Percentiles rank a stretch among this genome's conserved stretches.
These are phyloP conservation scores for Penicillium tannophilum DNA, from an alignment of 495 filamentous ascomycete genomes.

Conservation along the genomic window DNA sequence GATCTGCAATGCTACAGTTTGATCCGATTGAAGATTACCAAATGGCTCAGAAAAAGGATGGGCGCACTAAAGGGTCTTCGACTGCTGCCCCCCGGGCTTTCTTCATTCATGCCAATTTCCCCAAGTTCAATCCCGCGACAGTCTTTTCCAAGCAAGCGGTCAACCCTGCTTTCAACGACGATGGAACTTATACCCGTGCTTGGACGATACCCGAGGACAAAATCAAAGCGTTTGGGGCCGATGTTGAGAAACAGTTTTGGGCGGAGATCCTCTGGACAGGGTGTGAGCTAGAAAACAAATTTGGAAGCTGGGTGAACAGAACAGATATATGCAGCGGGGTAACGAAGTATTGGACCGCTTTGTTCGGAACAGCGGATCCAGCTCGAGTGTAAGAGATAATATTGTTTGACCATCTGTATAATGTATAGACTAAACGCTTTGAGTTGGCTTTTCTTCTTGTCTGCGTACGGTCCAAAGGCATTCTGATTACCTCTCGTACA, in stretches of 20 bases:
- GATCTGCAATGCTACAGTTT: slow-evolving; percentile 45
- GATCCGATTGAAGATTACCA: slow-evolving; percentile 43
- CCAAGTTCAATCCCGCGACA: slow-evolving; percentile 53
- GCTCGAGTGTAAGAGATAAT: background rate
- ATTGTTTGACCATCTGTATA: no score
- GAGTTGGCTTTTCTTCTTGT: no score
- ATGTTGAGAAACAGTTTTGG: slow-evolving; percentile 55
- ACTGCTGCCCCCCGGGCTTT: slow-evolving; percentile 32
- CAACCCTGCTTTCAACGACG: slow-evolving; percentile 36
- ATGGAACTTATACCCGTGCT: slow-evolving; percentile 41
- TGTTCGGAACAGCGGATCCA: slow-evolving; percentile 5
- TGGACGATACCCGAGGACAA: slow-evolving; percentile 23
- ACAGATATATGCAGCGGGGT: slow-evolving; percentile 26
- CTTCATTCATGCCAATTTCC: slow-evolving; percentile 46
- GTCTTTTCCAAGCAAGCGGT: slow-evolving; percentile 40
- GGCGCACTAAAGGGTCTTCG: slow-evolving; percentile 24
- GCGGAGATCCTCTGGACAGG: slow-evolving; percentile 44
- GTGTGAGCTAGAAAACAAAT: slow-evolving; percentile 43
- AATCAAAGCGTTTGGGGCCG: slow-evolving; percentile 37
- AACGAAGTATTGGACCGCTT: slow-evolving; percentile 1
- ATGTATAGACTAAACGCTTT: no score
- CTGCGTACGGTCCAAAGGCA: no score
- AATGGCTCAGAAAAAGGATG: slow-evolving; percentile 24
- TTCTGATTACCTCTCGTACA: no score
- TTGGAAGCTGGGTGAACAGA: slow-evolving; percentile 34